Conservation (phyloP, 2,329 filamentous ascomycete genomes). For the Cercospora nicotianae region DNA sequence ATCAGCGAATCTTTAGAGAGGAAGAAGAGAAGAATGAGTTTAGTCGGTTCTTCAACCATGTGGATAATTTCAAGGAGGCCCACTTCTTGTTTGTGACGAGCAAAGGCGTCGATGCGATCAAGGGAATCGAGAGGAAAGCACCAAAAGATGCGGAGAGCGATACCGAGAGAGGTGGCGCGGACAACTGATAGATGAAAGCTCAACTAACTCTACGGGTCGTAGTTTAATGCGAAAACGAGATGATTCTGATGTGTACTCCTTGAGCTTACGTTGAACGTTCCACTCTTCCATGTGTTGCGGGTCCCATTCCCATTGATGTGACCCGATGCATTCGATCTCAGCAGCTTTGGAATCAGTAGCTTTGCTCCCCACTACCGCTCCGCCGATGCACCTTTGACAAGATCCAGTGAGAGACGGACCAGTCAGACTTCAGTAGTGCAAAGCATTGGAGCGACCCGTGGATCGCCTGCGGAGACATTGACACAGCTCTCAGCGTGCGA, state of each 20-base stretch:
- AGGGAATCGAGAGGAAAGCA: slow-evolving; percentile 30
- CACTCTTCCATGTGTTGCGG: background rate
- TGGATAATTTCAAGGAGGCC: slow-evolving; percentile 52
- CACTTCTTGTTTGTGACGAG: slow-evolving; percentile 53
- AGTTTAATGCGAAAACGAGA: background rate
- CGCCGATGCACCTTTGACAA: background rate
- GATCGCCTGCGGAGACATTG: background rate
- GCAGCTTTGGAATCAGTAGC: background rate
- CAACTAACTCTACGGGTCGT: background rate
- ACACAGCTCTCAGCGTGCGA: background rate
- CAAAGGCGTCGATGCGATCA: slow-evolving; percentile 49
- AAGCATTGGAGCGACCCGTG: background rate
- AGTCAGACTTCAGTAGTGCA: background rate
- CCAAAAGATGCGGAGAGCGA: slow-evolving; percentile 12
- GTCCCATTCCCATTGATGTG: background rate
- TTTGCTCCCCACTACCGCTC: background rate
- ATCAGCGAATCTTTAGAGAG: slow-evolving; percentile 83
- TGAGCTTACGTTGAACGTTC: background rate
- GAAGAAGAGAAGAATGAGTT: slow-evolving; percentile 80
- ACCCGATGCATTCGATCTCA: background rate
- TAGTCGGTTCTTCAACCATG: slow-evolving; percentile 50
- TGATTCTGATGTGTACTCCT: background rate
- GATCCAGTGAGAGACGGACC: background rate
- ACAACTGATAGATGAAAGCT: slow-evolving; percentile 2
- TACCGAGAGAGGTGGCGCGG: slow-evolving; percentile 1